Base-by-base conservation (phyloP, 345 rosid species). In the Populus alba region DNA sequence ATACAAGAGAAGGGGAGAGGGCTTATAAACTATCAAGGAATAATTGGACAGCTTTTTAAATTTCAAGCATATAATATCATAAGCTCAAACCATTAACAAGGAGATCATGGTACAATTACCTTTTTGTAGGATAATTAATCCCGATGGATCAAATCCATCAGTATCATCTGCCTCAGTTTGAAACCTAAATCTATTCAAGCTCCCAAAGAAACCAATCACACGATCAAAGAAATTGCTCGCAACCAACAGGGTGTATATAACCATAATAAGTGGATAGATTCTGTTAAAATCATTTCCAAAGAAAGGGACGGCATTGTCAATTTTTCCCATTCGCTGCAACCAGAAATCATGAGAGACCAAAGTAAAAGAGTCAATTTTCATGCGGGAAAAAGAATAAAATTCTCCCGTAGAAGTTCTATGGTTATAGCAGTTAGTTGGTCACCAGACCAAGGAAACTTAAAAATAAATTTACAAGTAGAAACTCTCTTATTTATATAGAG, bases 221-320 rank as follows among this genome's bases (percentile, higher is more conserved):
- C 94, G 96, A 78, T 92, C 90, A 79, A 94, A 97, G 84, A 97
- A 97, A 81, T 92, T 94, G 92, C 98, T 89, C 53, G 95, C 97
- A 76, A 97, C 94, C 87, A 97, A 80, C 65, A 94, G 72, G 51
- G 99, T 94, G 88, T 92, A 97, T 61, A 92, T 79, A 85, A 97
- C 99, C 98, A 97, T 97, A 67, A 97, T 87, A 77, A 97, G 98
- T 23, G 99, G 99, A 86, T 94, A 97, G 47, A 97, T 94, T 83
- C 87, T 90, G 85, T 97, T 97, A 85, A 97, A 94, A 27, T 86
- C 92, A 74, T 86, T 77, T 69, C 99, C 98, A 75, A 94, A 93
- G 65, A 94, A 84, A 18, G 98, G 92, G 77, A 94, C 93, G 53
- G 96, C 93, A 43, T 85, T 87, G 85, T 94, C 96, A 47, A 97